phyloP scores from a whole-genome alignment of 2,329 filamentous ascomycete species.

The Geosmithia putterillii region DNA sequence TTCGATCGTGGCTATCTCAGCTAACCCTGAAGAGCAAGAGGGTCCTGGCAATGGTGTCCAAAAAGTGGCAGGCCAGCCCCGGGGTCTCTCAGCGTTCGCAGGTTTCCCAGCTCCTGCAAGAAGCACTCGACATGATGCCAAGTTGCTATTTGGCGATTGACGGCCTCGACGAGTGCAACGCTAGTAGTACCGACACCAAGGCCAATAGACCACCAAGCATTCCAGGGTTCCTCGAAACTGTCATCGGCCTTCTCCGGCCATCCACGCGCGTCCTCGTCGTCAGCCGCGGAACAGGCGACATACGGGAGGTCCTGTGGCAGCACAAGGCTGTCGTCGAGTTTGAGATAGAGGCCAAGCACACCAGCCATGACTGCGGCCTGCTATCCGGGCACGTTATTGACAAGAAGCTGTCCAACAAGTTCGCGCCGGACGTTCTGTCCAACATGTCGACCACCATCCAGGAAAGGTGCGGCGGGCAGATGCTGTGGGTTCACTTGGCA shows the following conservation, averaged over 20 bases:
- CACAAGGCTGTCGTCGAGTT: conserved; percentile 5
- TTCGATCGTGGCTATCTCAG: conserved; percentile 18
- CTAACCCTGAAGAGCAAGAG: conserved; percentile 2
- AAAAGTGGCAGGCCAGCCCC: neutral
- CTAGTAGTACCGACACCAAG: neutral
- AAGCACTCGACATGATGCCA: conserved; percentile 5
- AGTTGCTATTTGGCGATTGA: conserved; percentile 13
- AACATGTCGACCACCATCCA: conserved; percentile 12
- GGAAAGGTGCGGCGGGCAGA: conserved; percentile 16
- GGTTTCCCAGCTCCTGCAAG: conserved; percentile 8
- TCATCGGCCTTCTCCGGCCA: conserved; percentile 5
- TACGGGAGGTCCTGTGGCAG: conserved; percentile 7
- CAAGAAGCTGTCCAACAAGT: conserved; percentile 12
- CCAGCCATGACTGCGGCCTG: conserved; percentile 8
- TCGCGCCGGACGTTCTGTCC: conserved; percentile 8
- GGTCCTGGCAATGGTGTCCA: conserved; percentile 6
- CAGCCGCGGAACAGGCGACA: conserved; percentile 11
- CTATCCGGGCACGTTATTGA: conserved; percentile 15
- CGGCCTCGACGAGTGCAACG: conserved; percentile 20
- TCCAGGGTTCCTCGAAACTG: conserved; percentile 7
- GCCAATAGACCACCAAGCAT: conserved; percentile 1
- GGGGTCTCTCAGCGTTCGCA: conserved; percentile 6
- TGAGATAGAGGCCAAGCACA: conserved; percentile 10
- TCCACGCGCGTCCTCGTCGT: conserved; percentile 11
- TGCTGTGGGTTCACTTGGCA: conserved; percentile 19